Evolutionary conservation across 257 asterid genomes (phyloP).

Genomic region (Solanum ossicruentum): DNA sequence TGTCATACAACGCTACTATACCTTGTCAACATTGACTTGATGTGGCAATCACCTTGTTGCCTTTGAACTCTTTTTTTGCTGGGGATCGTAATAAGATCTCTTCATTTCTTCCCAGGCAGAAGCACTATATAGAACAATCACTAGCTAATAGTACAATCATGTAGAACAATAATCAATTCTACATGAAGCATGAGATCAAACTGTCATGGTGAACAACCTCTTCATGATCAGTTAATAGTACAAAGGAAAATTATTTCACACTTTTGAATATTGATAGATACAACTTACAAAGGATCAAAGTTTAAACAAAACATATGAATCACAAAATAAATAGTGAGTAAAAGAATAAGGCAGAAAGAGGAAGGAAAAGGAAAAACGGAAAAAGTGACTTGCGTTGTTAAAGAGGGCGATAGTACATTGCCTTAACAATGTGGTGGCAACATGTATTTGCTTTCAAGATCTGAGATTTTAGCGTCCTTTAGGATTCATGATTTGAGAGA

Average conservation of each 20-base stretch:
- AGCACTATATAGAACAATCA: background rate
- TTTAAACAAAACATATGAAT: constrained; percentile 1
- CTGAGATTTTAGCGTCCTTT: constrained; percentile 45
- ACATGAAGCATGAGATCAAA: background rate
- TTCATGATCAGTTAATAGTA: background rate
- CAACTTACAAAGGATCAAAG: constrained; percentile 7
- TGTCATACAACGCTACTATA: background rate
- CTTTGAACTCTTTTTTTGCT: background rate
- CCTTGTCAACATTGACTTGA: background rate
- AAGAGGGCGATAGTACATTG: background rate
- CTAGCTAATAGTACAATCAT: background rate
- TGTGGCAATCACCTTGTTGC: background rate
- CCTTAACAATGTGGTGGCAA: background rate
- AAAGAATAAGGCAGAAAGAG: constrained; percentile 1
- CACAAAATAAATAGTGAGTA: background rate
- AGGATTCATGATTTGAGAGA: constrained; percentile 94
- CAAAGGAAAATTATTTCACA: background rate
- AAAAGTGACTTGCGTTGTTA: background rate
- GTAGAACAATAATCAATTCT: background rate
- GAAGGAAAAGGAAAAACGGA: background rate
- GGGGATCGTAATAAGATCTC: background rate
- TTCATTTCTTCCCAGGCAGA: background rate
- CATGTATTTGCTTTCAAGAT: background rate
- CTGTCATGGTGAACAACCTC: background rate
- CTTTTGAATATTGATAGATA: constrained; percentile 1